phyloP scores from a whole-genome alignment of 1,284 basidiomycete species.

The Rhodotorula sp. region DNA sequence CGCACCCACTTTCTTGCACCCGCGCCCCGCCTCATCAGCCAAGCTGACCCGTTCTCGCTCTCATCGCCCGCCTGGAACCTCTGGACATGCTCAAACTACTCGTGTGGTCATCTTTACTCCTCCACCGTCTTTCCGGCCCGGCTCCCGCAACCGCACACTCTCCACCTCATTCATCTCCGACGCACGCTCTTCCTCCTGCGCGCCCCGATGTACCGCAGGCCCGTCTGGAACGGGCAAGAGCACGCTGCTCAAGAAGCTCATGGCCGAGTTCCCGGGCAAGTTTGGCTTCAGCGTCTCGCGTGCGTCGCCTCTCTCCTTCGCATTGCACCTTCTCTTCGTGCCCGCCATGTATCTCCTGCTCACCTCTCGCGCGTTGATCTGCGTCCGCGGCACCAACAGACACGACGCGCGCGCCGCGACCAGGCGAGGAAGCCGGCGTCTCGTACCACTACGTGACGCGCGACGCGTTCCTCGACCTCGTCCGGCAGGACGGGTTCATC shows the following conservation, averaged over 20 bases:
- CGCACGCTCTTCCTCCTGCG: conserved; percentile 43
- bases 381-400: conserved; percentile 57
- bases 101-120: neutral
- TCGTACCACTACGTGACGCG: conserved; percentile 62
- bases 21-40: neutral
- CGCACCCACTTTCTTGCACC: neutral
- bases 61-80: neutral
- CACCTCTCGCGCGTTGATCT: neutral
- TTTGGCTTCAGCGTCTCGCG: conserved; percentile 96
- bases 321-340: conserved; percentile 13
- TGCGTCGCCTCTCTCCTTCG: conserved; percentile 54
- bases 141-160: too few species aligned
- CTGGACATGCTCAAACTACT: too few species aligned
- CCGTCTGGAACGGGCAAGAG: conserved; percentile 94
- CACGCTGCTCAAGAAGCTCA: conserved; percentile 82
- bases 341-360: neutral
- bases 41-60: neutral
- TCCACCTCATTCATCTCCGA: too few species aligned
- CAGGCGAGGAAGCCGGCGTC: conserved; percentile 75
- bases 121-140: too few species aligned
- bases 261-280: conserved; percentile 75
- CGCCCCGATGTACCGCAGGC: conserved; percentile 50
- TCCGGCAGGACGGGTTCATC: conserved; percentile 58
- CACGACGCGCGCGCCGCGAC: conserved; percentile 83
- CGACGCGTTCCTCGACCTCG: conserved; percentile 57